Conservation (phyloP, 1,139 yeast genomes). For the Saccharomyces hybrid region DNA sequence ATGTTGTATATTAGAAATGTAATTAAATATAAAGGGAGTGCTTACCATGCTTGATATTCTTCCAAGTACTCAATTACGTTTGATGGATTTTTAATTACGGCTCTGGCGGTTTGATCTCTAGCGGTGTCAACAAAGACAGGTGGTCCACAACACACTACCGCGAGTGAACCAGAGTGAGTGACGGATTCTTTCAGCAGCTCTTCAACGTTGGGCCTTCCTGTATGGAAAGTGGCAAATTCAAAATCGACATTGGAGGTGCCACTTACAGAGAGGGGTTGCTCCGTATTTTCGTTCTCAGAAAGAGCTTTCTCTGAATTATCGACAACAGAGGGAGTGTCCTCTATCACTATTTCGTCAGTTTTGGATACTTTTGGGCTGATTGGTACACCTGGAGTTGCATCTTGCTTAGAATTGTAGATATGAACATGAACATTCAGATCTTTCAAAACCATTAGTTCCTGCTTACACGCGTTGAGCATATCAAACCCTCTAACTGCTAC, state of each 20-base stretch:
- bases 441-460: not conserved
- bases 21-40: not conserved
- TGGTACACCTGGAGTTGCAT: not conserved
- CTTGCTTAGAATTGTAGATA: not conserved
- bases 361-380: not conserved
- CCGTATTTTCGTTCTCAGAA: not conserved
- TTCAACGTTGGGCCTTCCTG: constrained; percentile 44
- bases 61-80: constrained; percentile 20
- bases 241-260: not conserved
- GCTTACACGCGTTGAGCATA: constrained; percentile 2
- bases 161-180: constrained; percentile 29
- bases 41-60: constrained; percentile 26
- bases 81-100: constrained; percentile 12
- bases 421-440: not conserved
- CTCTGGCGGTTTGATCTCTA: constrained; percentile 32
- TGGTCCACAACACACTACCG: constrained; percentile 45
- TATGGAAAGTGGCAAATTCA: constrained; percentile 17
- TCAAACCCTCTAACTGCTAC: constrained; percentile 3
- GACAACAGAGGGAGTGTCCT: not conserved
- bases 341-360: not conserved
- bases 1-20: not conserved
- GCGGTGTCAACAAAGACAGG: constrained; percentile 48
- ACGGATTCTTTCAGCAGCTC: constrained; percentile 29
- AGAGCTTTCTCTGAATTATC: not conserved
- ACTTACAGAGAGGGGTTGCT: not conserved